Percentiles rank a stretch among this genome's conserved stretches.
phyloP scores from a whole-genome alignment of 805 yeast genomes.

The Suhomyces sp. region DNA sequence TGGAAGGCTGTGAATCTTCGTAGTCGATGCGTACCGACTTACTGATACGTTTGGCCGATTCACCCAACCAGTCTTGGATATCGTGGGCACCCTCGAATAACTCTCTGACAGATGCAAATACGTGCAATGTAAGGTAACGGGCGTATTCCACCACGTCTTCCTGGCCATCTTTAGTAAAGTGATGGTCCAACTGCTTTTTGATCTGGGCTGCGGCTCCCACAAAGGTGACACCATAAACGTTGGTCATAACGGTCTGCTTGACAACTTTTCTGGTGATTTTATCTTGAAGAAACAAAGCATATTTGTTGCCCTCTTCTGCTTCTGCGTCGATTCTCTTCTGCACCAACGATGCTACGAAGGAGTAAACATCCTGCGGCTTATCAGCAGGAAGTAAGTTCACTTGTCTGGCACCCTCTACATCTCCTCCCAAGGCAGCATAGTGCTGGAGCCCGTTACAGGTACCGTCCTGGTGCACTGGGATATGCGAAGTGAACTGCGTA shows the following conservation, averaged over 20 bases:
- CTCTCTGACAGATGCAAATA: slow-evolving; percentile 79
- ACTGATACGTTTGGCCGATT: slow-evolving; percentile 76
- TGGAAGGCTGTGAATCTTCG: slow-evolving; percentile 35
- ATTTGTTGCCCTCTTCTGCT: slow-evolving; percentile 50
- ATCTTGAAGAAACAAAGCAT: slow-evolving; percentile 55
- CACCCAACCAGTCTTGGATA: slow-evolving; percentile 95
- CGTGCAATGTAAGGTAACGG: slow-evolving; percentile 70
- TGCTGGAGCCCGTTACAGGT: slow-evolving; percentile 85
- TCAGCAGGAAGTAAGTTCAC: slow-evolving; percentile 71
- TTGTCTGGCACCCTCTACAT: slow-evolving; percentile 75
- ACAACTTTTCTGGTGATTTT: slow-evolving; percentile 82
- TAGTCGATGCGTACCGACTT: slow-evolving; percentile 71
- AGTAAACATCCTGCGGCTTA: slow-evolving; percentile 74
- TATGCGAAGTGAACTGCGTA: slow-evolving; percentile 59
- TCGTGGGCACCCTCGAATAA: slow-evolving; percentile 88
- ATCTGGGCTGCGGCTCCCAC: slow-evolving; percentile 92
- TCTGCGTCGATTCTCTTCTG: slow-evolving; percentile 51
- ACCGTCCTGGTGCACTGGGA: slow-evolving; percentile 85
- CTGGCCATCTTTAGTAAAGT: slow-evolving; percentile 45
- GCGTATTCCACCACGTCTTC: slow-evolving; percentile 42
- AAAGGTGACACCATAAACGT: slow-evolving; percentile 94
- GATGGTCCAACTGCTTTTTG: slow-evolving; percentile 65
- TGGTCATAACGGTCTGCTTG: slow-evolving; percentile 97
- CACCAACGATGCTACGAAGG: slow-evolving; percentile 66
- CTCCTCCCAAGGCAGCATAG: slow-evolving; percentile 87